Conservation (phyloP, 306 rosid species). For the Quillaja saponaria region DNA sequence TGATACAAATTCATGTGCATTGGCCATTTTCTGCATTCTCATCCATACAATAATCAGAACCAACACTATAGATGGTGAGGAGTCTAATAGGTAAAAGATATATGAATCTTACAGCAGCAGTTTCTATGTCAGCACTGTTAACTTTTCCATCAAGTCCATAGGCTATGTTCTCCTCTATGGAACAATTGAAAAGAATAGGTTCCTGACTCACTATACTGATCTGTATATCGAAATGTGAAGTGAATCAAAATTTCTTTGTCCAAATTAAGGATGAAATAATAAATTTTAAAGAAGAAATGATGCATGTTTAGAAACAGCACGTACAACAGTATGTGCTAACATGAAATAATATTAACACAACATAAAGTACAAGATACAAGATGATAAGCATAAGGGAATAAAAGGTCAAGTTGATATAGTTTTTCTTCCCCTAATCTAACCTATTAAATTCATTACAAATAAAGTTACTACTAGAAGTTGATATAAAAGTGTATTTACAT, state of each 20-base stretch:
- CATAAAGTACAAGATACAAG: no score
- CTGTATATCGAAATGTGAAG: constrained; percentile 43
- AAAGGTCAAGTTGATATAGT: no score
- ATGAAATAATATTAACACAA: no score
- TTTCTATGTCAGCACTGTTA: constrained; percentile 48
- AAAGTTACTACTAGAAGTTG: no score
- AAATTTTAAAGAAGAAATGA: no score
- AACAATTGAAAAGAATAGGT: constrained; percentile 76
- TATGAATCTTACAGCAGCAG: constrained; percentile 62
- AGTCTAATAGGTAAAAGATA: not conserved
- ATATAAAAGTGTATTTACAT: no score
- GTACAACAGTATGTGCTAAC: no score
- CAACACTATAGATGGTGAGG: constrained; percentile 5
- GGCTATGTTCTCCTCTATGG: constrained; percentile 80
- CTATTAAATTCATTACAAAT: no score
- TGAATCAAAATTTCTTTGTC: constrained; percentile 10
- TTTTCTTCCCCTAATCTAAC: no score
- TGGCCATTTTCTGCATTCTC: constrained; percentile 74
- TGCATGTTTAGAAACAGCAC: no score
- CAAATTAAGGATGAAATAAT: constrained; percentile 22
- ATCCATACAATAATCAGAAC: constrained; percentile 22
- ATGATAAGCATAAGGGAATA: no score
- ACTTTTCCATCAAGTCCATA: constrained; percentile 73
- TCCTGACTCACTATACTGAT: constrained; percentile 84
- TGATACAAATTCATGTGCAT: constrained; percentile 62